Conservation (phyloP, 306 rosid genomes). For the Herpetospermum pedunculosum region DNA sequence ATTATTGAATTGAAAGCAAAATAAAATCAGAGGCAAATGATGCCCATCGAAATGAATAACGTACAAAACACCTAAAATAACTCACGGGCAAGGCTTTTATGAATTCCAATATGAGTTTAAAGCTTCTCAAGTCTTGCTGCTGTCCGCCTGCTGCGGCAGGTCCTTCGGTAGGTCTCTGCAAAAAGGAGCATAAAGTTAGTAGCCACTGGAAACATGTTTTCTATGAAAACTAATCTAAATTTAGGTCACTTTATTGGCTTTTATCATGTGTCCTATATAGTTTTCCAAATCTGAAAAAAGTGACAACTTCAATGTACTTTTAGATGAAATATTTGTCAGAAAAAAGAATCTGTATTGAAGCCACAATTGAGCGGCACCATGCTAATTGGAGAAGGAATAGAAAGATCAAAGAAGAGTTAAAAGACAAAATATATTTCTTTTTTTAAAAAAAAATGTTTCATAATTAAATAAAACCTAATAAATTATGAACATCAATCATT, state of each 20-base stretch:
- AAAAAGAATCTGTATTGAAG: background rate
- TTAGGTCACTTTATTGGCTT: background rate
- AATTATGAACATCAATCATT: background rate
- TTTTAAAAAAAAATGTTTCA: background rate
- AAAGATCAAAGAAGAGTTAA: background rate
- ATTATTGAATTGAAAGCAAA: background rate
- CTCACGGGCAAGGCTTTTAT: conserved; percentile 94
- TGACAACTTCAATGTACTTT: background rate
- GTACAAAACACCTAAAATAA: conserved; percentile 3
- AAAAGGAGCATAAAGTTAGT: conserved; percentile 23
- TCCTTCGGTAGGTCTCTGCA: conserved; percentile 60
- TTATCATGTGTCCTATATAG: background rate
- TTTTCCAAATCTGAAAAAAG: background rate
- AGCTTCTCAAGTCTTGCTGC: conserved; percentile 85
- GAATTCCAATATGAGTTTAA: conserved; percentile 79
- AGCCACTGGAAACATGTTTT: conserved; percentile 3
- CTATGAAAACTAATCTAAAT: background rate
- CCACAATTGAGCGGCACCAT: background rate
- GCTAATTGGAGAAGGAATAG: background rate
- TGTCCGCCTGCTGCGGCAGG: conserved; percentile 25
- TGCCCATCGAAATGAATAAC: background rate
- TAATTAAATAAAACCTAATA: background rate
- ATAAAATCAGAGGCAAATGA: background rate
- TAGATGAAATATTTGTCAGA: background rate
- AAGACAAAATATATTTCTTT: background rate